These are phyloP conservation scores for Diplodia mutila DNA, from an alignment of 2,329 filamentous ascomycete species.

Conservation along the genomic window DNA sequence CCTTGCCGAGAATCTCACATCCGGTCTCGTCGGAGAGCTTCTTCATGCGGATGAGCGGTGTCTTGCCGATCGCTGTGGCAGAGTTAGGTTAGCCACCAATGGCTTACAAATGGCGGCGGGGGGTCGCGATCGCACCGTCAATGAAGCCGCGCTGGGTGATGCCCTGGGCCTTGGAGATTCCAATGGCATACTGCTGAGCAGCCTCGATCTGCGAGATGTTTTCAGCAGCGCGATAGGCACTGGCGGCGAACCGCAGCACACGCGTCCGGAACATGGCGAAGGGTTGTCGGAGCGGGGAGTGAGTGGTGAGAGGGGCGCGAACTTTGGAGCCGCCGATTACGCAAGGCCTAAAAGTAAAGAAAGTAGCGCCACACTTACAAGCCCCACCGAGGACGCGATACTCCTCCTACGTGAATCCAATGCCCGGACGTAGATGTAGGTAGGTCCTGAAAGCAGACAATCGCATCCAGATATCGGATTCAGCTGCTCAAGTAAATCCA, in stretches of 20 bases:
- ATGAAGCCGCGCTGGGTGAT: slow-evolving; percentile 74
- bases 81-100: slow-evolving; percentile 29
- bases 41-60: slow-evolving; percentile 88
- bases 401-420: no score
- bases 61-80: slow-evolving; percentile 89
- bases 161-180: slow-evolving; percentile 79
- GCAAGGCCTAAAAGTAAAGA: slow-evolving; percentile 17
- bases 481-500: no score
- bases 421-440: no score
- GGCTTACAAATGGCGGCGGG: slow-evolving; percentile 9
- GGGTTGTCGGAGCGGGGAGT: slow-evolving; percentile 23
- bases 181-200: slow-evolving; percentile 64
- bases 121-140: slow-evolving; percentile 68
- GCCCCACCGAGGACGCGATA: no score
- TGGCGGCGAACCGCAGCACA: slow-evolving; percentile 68
- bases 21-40: slow-evolving; percentile 86
- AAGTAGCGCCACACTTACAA: no score
- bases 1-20: slow-evolving; percentile 93
- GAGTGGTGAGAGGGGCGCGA: neutral
- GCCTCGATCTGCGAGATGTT: slow-evolving; percentile 52
- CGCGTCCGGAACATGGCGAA: slow-evolving; percentile 69
- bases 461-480: no score
- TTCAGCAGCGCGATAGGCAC: slow-evolving; percentile 57
- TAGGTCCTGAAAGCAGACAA: no score
- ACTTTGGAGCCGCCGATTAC: slow-evolving; percentile 26